Evolutionary conservation across 2,329 filamentous ascomycete genomes (phyloP), one percentile per base, ranked within the genome.

Genomic region (Bipolaris victoriae): DNA sequence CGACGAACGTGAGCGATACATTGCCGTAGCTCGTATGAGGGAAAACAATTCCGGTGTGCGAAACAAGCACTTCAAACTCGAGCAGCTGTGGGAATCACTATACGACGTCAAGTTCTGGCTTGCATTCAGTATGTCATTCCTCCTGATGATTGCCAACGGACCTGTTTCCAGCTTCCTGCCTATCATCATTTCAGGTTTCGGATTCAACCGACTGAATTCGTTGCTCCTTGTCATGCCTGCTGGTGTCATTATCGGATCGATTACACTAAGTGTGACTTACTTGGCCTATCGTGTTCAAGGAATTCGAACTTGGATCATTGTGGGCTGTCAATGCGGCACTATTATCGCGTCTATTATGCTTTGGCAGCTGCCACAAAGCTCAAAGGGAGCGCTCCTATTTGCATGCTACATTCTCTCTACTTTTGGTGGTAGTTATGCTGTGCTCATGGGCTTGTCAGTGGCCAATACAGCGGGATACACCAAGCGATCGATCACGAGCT

Each of bases 381-480:
- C 73, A 5, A 80, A 74, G 11, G 81, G 81, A 0, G 81, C 76
- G 0, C 61, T 82, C 1, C 67, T 84, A 0, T 84, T 84, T 58
- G 83, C 77, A 0, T 77, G 77, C 9, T 81, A 80, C 46, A 83
- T 84, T 43, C 68, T 84, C 7, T 78, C 81, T 1, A 20, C 26
- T 4, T 75, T 76, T 36, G 77, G 77, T 5, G 81, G 76, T 1
- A 79, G 77, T 0, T 85, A 84, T 57, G 81, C 79, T 1, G 79
- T 84, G 5, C 65, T 83, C 0, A 82, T 85, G 76, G 80, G 80
- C 0, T 65, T 83, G 5, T 76, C 79, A 44, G 77, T 81, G 40
- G 81, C 81, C 24, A 83, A 84, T 58, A 83, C 79, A 10, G 80
- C 82, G 0, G 82, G 82, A 1, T 83, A 84, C 50, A 83, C 82